Base-by-base conservation (phyloP, 1,139 yeast species). In the Saccharomyces hybrid region DNA sequence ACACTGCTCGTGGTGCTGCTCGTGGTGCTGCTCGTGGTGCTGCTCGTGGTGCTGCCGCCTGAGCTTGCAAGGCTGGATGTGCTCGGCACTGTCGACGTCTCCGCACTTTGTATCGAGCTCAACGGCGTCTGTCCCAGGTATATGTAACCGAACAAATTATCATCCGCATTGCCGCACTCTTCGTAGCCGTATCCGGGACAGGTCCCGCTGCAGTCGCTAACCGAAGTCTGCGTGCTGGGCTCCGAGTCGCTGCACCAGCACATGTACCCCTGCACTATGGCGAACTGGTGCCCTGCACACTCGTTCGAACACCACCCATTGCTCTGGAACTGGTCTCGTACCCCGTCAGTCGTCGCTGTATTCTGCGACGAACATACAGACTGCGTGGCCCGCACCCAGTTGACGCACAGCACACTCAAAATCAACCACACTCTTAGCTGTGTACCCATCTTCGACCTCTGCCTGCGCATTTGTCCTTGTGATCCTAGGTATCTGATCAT, bases 191-290 rank as follows among this genome's bases (percentile, higher is more conserved):
- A 61, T 5, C 68, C 68, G 2, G 66, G 65, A 53, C 68, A 64
- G 4, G 31, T 46, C 6, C 29, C 49, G 48, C 55, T 51, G 52
- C 68, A 64, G 11, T 57, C 32, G 21, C 53, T 46, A 11, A 62
- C 51, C 8, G 58, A 50, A 5, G 58, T 56, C 14, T 44, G 47
- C 24, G 56, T 21, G 2, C 54, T n/a, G 3, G 62, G 60, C 21
- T 31, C 49, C 2, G 46, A 21, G 48, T 64, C 55, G 4, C 62
- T 49, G 47, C 68, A 64, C 67, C 67, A 64, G 54, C 68, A 64
- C 16, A 56, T 44, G 31, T 50, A 27, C 4, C 52, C 59, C 47
- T 63, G 65, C 8, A 64, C 58, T 7, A 64, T 56, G 12, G 66
- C 68, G 50, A 54, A 64, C 19, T 51, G 28, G 53, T 60, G 60